Percentiles rank a stretch among this genome's conserved stretches.
These are phyloP conservation scores for Lonicera japonica DNA, from an alignment of 129 eudicot species.

Conservation along the genomic window DNA sequence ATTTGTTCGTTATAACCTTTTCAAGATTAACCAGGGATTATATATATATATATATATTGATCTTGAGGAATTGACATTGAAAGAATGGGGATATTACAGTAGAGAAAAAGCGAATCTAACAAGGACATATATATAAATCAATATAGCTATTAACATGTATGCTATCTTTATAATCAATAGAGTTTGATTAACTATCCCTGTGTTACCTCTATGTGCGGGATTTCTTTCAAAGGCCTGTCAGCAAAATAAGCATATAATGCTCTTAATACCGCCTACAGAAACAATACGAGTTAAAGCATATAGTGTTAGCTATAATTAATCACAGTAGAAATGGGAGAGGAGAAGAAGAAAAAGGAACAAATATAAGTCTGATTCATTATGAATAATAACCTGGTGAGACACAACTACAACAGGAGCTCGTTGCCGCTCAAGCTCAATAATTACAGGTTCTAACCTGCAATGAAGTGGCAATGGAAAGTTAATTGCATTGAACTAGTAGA, in stretches of 20 bases:
- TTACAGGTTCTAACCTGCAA: conserved; percentile 92
- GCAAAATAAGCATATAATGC: conserved; percentile 99
- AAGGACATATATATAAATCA: too few relatives aligned
- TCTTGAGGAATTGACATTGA: too few relatives aligned
- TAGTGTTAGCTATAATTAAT: background rate
- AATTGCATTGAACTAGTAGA: background rate
- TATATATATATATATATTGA: too few relatives aligned
- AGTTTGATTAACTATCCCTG: background rate
- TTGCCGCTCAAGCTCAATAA: conserved; percentile 96
- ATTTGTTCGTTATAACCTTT: background rate
- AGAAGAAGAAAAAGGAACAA: background rate
- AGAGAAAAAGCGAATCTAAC: too few relatives aligned
- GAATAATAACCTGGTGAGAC: conserved; percentile 75
- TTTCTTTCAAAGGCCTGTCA: conserved; percentile 90
- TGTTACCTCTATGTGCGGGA: conserved; percentile 95
- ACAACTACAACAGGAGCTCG: conserved; percentile 95
- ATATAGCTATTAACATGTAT: too few relatives aligned
- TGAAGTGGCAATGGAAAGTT: background rate
- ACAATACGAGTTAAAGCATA: background rate
- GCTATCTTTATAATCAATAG: too few relatives aligned
- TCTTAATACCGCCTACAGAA: conserved; percentile 77
- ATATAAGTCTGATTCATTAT: conserved; percentile 1
- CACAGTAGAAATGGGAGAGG: background rate
- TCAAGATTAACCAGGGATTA: too few relatives aligned
- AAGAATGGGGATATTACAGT: too few relatives aligned